Percentiles rank a stretch among this genome's conserved stretches.
These are phyloP conservation scores for Trametes sp. DNA, from an alignment of 1,284 basidiomycete genomes.

Conservation along the genomic window DNA sequence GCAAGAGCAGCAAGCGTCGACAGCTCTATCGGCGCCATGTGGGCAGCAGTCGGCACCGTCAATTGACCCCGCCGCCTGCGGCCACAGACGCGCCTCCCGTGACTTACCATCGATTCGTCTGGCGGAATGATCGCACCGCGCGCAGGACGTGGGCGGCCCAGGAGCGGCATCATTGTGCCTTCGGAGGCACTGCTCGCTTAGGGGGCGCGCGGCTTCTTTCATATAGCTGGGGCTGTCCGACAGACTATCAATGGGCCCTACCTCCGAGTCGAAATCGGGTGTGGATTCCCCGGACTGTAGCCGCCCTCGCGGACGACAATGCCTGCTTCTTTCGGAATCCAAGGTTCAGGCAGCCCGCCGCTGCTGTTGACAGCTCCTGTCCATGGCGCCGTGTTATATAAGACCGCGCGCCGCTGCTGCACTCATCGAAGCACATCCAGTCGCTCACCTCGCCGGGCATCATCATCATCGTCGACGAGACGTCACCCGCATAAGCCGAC, in stretches of 20 bases:
- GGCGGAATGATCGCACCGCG: constrained; percentile 1
- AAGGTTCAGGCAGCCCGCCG: constrained; percentile 21
- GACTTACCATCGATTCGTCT: constrained; percentile 11
- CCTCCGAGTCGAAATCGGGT: constrained; percentile 30
- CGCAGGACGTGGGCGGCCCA: not conserved
- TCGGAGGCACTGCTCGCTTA: constrained; percentile 32
- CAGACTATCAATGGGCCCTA: constrained; percentile 26
- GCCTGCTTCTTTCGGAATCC: constrained; percentile 24
- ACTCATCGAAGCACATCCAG: constrained; percentile 16
- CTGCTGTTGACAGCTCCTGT: constrained; percentile 30
- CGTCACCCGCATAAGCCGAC: not conserved
- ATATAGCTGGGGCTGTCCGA: constrained; percentile 29
- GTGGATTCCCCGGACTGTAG: constrained; percentile 26
- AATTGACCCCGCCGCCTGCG: constrained; percentile 9
- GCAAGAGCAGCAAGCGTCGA: not conserved
- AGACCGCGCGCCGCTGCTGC: not conserved
- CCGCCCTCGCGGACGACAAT: constrained; percentile 19
- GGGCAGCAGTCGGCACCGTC: constrained; percentile 4
- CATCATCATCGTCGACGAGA: not conserved
- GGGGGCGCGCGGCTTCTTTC: constrained; percentile 22
- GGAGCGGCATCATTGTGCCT: constrained; percentile 21
- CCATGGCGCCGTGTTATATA: constrained; percentile 21
- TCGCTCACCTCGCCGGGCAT: constrained; percentile 13
- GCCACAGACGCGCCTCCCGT: not conserved
- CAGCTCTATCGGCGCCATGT: constrained; percentile 1